phyloP scores from a whole-genome alignment of 805 yeast species.

The Yamadazyma phyllophila region DNA sequence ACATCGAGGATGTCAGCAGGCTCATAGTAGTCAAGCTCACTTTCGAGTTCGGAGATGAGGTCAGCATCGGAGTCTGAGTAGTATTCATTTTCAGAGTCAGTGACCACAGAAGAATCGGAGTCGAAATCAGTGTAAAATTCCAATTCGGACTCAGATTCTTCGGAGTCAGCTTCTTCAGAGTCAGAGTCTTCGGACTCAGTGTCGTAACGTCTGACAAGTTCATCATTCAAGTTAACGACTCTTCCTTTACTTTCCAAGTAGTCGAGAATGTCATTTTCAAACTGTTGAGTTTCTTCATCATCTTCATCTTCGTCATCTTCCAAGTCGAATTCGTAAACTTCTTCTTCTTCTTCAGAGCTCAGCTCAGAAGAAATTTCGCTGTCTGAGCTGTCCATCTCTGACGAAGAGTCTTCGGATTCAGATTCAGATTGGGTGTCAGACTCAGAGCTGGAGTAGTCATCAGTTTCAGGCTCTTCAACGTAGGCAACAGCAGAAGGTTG shows the following conservation, averaged over 20 bases:
- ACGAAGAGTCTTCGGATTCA: constrained; percentile 10
- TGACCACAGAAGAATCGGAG: not conserved
- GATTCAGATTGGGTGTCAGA: constrained; percentile 5
- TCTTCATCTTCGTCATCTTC: constrained; percentile 20
- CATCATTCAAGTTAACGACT: constrained; percentile 30
- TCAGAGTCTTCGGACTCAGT: constrained; percentile 8
- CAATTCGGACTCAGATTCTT: constrained; percentile 7
- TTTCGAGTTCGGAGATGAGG: not conserved
- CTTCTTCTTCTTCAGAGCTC: constrained; percentile 7
- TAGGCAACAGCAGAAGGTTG: constrained; percentile 37
- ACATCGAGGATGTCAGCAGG: constrained; percentile 33
- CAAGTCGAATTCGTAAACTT: constrained; percentile 30
- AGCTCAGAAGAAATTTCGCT: constrained; percentile 11
- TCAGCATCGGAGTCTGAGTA: not conserved
- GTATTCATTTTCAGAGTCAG: not conserved
- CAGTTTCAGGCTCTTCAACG: constrained; percentile 45
- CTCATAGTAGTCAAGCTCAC: constrained; percentile 20
- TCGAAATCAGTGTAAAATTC: constrained; percentile 19
- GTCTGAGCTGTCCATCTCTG: not conserved
- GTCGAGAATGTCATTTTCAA: constrained; percentile 28
- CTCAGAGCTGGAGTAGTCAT: constrained; percentile 15
- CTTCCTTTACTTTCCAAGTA: constrained; percentile 24
- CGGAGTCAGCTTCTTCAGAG: constrained; percentile 11
- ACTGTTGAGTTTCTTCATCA: constrained; percentile 29
- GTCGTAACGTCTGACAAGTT: constrained; percentile 27